Conservation (phyloP, 2,329 filamentous ascomycete species). For the Xenoacremonium recifei region DNA sequence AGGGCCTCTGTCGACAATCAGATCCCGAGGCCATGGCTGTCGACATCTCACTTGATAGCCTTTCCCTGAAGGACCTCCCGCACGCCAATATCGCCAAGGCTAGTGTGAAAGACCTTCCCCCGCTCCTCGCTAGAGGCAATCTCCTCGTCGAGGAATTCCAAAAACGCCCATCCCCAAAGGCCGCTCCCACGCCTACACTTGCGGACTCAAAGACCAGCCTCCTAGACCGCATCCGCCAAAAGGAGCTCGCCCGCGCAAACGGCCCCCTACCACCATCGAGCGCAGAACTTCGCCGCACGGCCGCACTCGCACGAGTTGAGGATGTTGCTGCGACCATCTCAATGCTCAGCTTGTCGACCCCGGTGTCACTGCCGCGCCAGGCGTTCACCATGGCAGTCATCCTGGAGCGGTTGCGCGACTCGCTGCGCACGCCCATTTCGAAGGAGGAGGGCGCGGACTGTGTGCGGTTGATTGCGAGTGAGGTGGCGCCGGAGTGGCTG, state of each 20-base stretch:
- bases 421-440: constrained; percentile 55
- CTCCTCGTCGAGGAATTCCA: constrained; percentile 55
- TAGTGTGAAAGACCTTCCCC: constrained; percentile 62
- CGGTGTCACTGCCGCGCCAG: constrained; percentile 50
- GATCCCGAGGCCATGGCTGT: constrained; percentile 18
- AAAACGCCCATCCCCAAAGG: constrained; percentile 45
- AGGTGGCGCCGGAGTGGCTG: constrained; percentile 58
- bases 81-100: constrained; percentile 6
- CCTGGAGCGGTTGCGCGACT: constrained; percentile 66
- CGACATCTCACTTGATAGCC: constrained; percentile 26
- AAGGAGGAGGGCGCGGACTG: constrained; percentile 50
- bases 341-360: constrained; percentile 60
- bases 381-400: constrained; percentile 65
- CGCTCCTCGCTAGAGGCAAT: constrained; percentile 67
- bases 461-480: constrained; percentile 49
- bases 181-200: constrained; percentile 34
- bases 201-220: constrained; percentile 58
- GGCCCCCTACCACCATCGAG: constrained; percentile 58
- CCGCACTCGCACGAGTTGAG: constrained; percentile 65
- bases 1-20: constrained; percentile 48
- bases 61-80: constrained; percentile 49
- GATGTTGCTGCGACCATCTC: constrained; percentile 67
- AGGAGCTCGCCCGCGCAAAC: constrained; percentile 57
- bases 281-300: constrained; percentile 57
- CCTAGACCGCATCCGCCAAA: constrained; percentile 72